These are phyloP conservation scores for Penicillium sp. DNA, from an alignment of 2,329 filamentous ascomycete species.

Conservation along the genomic window DNA sequence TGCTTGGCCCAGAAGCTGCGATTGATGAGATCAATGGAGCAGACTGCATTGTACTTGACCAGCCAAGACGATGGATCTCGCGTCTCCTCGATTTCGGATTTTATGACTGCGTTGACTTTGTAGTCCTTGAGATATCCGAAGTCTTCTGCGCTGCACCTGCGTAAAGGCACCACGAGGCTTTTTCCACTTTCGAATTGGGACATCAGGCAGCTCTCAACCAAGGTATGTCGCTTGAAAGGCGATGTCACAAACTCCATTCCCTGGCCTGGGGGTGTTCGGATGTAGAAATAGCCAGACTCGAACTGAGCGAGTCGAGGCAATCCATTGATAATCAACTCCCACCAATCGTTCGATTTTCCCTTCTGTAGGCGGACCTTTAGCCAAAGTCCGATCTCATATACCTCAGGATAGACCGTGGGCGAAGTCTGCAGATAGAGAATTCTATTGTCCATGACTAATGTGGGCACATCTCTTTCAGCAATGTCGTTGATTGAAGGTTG, in stretches of 20 bases:
- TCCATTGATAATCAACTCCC: conserved; percentile 27
- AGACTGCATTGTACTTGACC: conserved; percentile 29
- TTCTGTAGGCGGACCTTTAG: conserved; percentile 16
- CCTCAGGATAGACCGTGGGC: conserved; percentile 8
- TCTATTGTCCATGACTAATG: conserved; percentile 16
- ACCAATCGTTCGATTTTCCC: conserved; percentile 26
- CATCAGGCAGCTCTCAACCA: conserved; percentile 31
- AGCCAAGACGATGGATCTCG: not conserved
- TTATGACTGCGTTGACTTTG: conserved; percentile 19
- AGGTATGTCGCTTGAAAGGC: conserved; percentile 23
- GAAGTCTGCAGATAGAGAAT: conserved; percentile 22
- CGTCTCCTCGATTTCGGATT: conserved; percentile 4
- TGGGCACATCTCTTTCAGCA: not conserved
- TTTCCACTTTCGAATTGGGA: conserved; percentile 26
- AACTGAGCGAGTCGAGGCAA: conserved; percentile 25
- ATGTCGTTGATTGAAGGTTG: not conserved
- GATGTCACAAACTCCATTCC: conserved; percentile 33
- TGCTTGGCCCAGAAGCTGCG: conserved; percentile 31
- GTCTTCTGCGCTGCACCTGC: conserved; percentile 24
- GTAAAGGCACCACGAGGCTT: conserved; percentile 29
- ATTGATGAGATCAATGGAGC: conserved; percentile 28
- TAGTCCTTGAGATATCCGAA: conserved; percentile 33
- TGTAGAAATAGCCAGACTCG: conserved; percentile 31
- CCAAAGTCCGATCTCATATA: conserved; percentile 24
- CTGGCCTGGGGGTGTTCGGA: conserved; percentile 25